Percentiles rank a stretch among this genome's conserved stretches.
Evolutionary conservation across 331 rosid genomes (phyloP).

Genomic region (Prunus yedoensis): DNA sequence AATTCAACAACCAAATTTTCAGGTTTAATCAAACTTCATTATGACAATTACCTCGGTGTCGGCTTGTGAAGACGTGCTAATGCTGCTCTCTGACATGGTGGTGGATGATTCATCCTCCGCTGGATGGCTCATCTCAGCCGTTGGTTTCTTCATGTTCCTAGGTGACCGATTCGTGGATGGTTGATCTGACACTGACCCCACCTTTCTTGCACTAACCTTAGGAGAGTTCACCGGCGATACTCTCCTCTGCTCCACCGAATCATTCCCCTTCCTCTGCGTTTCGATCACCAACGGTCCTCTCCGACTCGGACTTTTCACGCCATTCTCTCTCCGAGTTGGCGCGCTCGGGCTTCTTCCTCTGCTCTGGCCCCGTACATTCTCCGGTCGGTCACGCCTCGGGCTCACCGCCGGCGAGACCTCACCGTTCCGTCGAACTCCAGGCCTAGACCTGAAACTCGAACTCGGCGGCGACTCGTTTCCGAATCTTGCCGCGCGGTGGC

Average conservation of each 20-base stretch:
- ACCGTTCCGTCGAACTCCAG: constrained; percentile 39
- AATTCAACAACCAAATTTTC: background rate
- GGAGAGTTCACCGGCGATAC: constrained; percentile 75
- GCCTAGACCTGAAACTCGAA: constrained; percentile 44
- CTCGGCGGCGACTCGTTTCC: constrained; percentile 58
- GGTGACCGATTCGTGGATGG: constrained; percentile 54
- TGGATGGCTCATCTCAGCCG: constrained; percentile 25
- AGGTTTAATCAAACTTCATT: background rate
- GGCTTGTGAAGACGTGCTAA: constrained; percentile 57
- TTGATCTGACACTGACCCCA: constrained; percentile 29
- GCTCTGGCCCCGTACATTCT: constrained; percentile 34
- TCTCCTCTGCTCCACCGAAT: constrained; percentile 50
- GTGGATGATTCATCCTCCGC: constrained; percentile 74
- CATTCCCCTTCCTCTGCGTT: constrained; percentile 41
- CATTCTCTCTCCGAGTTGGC: constrained; percentile 34
- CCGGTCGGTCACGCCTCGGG: constrained; percentile 42
- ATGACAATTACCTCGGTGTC: constrained; percentile 62
- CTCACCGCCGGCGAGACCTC: constrained; percentile 30
- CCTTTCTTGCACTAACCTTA: constrained; percentile 41
- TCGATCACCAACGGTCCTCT: constrained; percentile 43
- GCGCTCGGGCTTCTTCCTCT: constrained; percentile 40
- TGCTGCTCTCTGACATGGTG: constrained; percentile 67
- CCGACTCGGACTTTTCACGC: constrained; percentile 49
- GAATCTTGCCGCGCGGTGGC: constrained; percentile 32
- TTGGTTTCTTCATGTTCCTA: constrained; percentile 45